phyloP scores from a whole-genome alignment of 495 filamentous ascomycete genomes.

The Penicillium pulvis region DNA sequence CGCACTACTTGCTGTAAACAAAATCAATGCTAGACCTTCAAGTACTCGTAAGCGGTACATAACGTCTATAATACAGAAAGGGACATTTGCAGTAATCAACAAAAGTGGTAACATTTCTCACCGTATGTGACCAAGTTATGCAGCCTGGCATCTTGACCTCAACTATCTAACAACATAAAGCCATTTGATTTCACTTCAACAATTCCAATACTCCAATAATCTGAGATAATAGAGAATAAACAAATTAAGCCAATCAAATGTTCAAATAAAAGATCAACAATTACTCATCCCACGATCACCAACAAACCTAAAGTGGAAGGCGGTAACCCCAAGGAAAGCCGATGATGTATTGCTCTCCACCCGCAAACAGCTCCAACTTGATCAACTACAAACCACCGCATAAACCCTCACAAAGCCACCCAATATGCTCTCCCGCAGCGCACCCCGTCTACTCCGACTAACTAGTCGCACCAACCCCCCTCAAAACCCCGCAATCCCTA shows the following conservation, averaged over 20 bases:
- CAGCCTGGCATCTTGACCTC: too few species aligned
- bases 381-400: neutral
- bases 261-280: neutral
- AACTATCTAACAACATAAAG: too few species aligned
- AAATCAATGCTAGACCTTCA: too few species aligned
- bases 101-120: too few species aligned
- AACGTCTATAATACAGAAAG: too few species aligned
- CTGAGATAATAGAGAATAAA: too few species aligned
- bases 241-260: neutral
- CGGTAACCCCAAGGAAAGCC: neutral
- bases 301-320: neutral
- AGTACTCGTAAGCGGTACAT: too few species aligned
- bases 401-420: neutral
- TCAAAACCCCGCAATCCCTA: neutral
- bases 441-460: neutral
- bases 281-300: neutral
- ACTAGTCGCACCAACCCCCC: neutral
- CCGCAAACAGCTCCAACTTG: neutral
- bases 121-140: too few species aligned
- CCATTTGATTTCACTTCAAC: too few species aligned
- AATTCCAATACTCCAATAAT: too few species aligned
- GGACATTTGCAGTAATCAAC: too few species aligned
- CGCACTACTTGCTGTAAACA: too few species aligned
- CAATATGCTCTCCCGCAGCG: neutral
- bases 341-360: constrained; percentile 2